phyloP scores from a whole-genome alignment of 257 asterid species.

The Anisodus tanguticus region DNA sequence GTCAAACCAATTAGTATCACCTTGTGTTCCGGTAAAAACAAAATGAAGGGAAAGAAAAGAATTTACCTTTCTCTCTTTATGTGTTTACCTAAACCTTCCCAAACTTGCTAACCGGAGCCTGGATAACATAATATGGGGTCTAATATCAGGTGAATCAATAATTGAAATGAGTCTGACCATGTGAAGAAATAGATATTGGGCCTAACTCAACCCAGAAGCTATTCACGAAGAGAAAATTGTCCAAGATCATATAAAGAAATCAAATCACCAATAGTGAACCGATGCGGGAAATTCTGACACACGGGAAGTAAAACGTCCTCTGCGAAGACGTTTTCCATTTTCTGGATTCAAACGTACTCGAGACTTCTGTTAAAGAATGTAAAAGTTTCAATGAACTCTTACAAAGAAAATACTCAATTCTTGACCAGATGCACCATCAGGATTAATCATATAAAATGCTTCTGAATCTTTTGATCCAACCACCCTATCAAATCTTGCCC shows the following conservation, averaged over 20 bases:
- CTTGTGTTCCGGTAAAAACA: not conserved
- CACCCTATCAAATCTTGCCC: conserved; percentile 83
- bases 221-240: not conserved
- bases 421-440: conserved; percentile 82
- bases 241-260: not conserved
- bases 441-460: conserved; percentile 89
- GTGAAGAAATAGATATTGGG: not conserved
- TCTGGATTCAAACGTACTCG: not conserved
- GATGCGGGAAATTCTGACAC: not conserved
- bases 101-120: not conserved
- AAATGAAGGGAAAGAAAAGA: not conserved
- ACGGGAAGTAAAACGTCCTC: not conserved
- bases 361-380: not conserved
- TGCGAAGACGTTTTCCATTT: not conserved
- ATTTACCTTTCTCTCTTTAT: not conserved
- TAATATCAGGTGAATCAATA: not conserved
- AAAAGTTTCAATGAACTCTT: conserved; percentile 38
- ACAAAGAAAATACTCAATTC: conserved; percentile 87
- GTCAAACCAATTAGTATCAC: not conserved
- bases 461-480: conserved; percentile 86
- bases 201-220: not conserved
- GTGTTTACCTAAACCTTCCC: not conserved
- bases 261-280: not conserved
- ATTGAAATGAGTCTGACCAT: not conserved
- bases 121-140: not conserved